Conservation (phyloP, 441 rosid genomes). For the Erysimum cheiri region DNA sequence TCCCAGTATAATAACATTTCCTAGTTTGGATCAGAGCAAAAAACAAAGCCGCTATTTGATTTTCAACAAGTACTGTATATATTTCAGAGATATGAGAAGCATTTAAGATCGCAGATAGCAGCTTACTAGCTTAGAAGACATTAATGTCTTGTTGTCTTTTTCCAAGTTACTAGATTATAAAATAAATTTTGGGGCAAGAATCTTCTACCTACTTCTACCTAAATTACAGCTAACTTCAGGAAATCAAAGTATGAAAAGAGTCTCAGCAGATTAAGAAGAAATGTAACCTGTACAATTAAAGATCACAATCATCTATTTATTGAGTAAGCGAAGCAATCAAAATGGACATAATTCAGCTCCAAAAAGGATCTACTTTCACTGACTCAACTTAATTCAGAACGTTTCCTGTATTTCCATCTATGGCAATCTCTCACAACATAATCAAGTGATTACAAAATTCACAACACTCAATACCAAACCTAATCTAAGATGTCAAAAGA, state of each 20-base stretch:
- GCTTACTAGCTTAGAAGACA: not conserved
- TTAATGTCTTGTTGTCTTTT: constrained; percentile 5
- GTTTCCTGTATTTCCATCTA: not conserved
- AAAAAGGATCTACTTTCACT: not conserved
- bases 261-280: not conserved
- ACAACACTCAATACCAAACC: constrained; percentile 11
- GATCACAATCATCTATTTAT: not conserved
- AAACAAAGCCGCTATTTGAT: not conserved
- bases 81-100: not conserved
- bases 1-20: constrained; percentile 10
- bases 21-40: not conserved
- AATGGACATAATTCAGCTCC: not conserved
- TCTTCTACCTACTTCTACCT: not conserved
- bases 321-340: constrained; percentile 14
- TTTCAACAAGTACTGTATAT: not conserved
- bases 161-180: constrained; percentile 1
- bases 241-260: constrained; percentile 13
- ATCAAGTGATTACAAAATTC: constrained; percentile 3
- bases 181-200: not conserved
- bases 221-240: constrained; percentile 5
- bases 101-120: not conserved
- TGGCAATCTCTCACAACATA: constrained; percentile 16
- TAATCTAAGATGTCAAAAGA: constrained; percentile 22
- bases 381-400: not conserved
- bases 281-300: not conserved